A percentile compares a stretch with the other conserved stretches of the same genome.
phyloP scores from a whole-genome alignment of 1,284 basidiomycete genomes.

The Ceratobasidium sp. region DNA sequence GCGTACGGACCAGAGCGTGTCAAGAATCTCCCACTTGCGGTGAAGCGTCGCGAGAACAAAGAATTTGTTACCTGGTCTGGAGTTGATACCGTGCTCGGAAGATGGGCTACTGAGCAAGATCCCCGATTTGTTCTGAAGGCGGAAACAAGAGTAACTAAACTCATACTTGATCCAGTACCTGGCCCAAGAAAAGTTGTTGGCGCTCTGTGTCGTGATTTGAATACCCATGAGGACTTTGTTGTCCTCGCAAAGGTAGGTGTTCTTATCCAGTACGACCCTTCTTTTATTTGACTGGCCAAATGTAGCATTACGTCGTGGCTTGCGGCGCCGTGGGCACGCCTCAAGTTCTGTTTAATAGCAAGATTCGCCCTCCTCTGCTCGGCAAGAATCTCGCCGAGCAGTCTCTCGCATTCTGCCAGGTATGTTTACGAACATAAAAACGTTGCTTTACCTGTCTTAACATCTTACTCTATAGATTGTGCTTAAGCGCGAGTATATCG shows the following conservation, averaged over 20 bases:
- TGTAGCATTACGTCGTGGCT: conserved; percentile 27
- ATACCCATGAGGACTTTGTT: not conserved
- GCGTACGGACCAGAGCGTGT: not conserved
- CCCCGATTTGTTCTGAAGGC: not conserved
- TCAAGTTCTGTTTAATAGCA: conserved; percentile 36
- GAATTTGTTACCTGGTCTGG: conserved; percentile 30
- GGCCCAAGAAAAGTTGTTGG: not conserved
- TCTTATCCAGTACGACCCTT: not conserved
- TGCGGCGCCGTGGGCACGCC: conserved; percentile 36
- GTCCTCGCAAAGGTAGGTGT: conserved; percentile 20
- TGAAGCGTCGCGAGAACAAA: conserved; percentile 21
- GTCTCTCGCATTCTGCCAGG: conserved; percentile 39
- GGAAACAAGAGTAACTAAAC: not conserved
- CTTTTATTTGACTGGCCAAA: not conserved
- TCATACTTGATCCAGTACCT: not conserved
- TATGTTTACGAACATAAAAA: not conserved
- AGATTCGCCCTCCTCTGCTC: conserved; percentile 3
- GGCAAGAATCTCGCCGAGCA: conserved; percentile 32
- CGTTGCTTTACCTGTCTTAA: not conserved
- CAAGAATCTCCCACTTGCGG: conserved; percentile 20
- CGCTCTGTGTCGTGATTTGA: not conserved
- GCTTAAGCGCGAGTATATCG: not conserved
- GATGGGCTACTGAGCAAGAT: not conserved
- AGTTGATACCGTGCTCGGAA: not conserved
- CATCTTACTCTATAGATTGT: not conserved